Conservation (phyloP, 2,329 filamentous ascomycete genomes). For the Neonectria neomacrospora region DNA sequence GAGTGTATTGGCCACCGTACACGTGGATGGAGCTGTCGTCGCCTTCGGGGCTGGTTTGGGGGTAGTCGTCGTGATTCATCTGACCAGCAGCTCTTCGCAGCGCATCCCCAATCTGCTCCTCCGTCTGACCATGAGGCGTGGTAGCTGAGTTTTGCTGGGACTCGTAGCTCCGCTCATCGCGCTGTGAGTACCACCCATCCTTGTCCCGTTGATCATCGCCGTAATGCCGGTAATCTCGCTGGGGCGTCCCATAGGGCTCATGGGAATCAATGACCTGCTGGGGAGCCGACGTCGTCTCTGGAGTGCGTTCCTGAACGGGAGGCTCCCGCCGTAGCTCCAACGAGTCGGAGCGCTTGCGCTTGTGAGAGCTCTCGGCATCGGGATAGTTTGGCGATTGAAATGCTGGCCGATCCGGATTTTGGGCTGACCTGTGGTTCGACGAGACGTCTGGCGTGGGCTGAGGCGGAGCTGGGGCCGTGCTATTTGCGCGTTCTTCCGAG, state of each 20-base stretch:
- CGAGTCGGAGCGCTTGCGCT: slow-evolving; percentile 77
- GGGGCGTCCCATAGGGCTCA: slow-evolving; percentile 56
- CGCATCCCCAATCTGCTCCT: slow-evolving; percentile 61
- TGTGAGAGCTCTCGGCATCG: slow-evolving; percentile 64
- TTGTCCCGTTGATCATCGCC: slow-evolving; percentile 60
- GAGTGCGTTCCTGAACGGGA: slow-evolving; percentile 48
- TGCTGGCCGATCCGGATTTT: slow-evolving; percentile 55
- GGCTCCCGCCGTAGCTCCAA: slow-evolving; percentile 59
- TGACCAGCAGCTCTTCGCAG: slow-evolving; percentile 58
- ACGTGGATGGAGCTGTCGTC: slow-evolving; percentile 59
- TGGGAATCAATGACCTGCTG: slow-evolving; percentile 51
- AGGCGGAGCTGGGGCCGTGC: slow-evolving; percentile 39
- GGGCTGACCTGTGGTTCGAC: slow-evolving; percentile 52
- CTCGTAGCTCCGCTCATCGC: slow-evolving; percentile 61
- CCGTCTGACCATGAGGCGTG: slow-evolving; percentile 58
- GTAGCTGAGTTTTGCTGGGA: slow-evolving; percentile 60
- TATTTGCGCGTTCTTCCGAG: slow-evolving; percentile 49
- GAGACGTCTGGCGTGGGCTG: slow-evolving; percentile 44
- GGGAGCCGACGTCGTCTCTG: slow-evolving; percentile 47
- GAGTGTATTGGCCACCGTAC: slow-evolving; percentile 57
- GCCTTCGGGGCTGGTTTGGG: slow-evolving; percentile 64
- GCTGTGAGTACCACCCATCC: slow-evolving; percentile 62
- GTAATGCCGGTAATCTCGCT: slow-evolving; percentile 58
- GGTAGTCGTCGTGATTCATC: slow-evolving; percentile 61
- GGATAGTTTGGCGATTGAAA: slow-evolving; percentile 55